A percentile compares a stretch with the other conserved stretches of the same genome.
These are phyloP conservation scores for Obelidium mucronatum DNA, from an alignment of 192 early-diverging fungal species.

Conservation along the genomic window DNA sequence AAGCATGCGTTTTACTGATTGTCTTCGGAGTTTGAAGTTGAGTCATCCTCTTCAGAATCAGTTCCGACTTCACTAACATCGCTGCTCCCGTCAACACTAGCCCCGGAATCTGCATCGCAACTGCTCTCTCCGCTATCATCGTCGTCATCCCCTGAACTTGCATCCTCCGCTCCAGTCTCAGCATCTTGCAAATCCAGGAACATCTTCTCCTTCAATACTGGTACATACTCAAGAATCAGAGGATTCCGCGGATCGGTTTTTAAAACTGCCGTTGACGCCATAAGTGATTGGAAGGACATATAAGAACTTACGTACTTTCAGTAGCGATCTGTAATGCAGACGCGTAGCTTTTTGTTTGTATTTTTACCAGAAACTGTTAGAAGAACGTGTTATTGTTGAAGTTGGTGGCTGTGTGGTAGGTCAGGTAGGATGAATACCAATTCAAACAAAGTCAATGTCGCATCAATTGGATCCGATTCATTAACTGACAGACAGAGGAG, in stretches of 20 bases:
- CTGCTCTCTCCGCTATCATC: background rate
- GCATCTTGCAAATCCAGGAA: constrained; percentile 15
- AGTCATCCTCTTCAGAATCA: background rate
- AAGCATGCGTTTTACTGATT: background rate
- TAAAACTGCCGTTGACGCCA: constrained; percentile 3
- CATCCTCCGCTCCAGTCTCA: constrained; percentile 3
- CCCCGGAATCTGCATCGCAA: background rate
- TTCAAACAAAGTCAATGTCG: constrained; percentile 30
- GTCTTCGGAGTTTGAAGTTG: background rate
- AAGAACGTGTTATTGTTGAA: background rate
- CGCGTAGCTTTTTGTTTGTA: constrained; percentile 17
- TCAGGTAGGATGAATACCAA: constrained; percentile 14
- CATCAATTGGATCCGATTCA: constrained; percentile 27
- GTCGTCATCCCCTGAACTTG: background rate
- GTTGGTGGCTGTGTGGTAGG: background rate
- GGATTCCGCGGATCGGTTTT: constrained; percentile 32
- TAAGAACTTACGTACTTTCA: constrained; percentile 7
- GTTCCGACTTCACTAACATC: background rate
- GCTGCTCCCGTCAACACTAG: background rate
- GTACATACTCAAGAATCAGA: constrained; percentile 34
- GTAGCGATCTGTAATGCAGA: constrained; percentile 26
- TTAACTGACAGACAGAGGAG: constrained; percentile 3
- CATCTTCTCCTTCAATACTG: constrained; percentile 37
- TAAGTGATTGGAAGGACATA: background rate
- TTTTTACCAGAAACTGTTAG: constrained; percentile 27